Conservation (phyloP, 768 basidiomycete species). For the Termitomyces sp. region DNA sequence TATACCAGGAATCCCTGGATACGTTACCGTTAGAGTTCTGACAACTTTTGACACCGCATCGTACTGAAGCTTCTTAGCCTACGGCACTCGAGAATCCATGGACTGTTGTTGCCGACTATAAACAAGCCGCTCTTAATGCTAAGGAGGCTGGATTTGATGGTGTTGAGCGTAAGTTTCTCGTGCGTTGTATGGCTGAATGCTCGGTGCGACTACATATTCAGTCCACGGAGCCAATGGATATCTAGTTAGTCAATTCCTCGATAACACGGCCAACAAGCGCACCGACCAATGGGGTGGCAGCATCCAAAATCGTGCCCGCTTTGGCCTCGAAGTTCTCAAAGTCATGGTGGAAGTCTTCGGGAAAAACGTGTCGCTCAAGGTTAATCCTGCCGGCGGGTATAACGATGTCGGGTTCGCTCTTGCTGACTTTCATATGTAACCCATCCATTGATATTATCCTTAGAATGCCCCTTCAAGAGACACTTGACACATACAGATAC, state of each 20-base stretch:
- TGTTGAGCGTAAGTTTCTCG: slow-evolving; percentile 34
- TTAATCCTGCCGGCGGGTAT: slow-evolving; percentile 38
- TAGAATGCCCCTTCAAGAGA: slow-evolving; percentile 41
- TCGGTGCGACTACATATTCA: slow-evolving; percentile 10
- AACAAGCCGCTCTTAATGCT: slow-evolving; percentile 27
- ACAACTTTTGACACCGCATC: background rate
- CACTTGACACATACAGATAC: slow-evolving; percentile 35
- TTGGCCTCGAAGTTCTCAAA: slow-evolving; percentile 47
- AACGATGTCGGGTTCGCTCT: slow-evolving; percentile 38
- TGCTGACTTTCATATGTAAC: background rate
- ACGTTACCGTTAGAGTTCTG: slow-evolving; percentile 29
- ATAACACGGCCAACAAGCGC: slow-evolving; percentile 41
- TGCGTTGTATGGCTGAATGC: background rate
- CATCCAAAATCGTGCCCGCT: slow-evolving; percentile 50
- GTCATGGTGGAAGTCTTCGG: slow-evolving; percentile 37
- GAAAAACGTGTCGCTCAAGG: slow-evolving; percentile 37
- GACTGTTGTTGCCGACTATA: slow-evolving; percentile 32
- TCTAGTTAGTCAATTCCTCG: slow-evolving; percentile 46
- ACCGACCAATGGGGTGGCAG: slow-evolving; percentile 60
- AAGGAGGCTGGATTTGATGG: slow-evolving; percentile 55
- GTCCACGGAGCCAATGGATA: slow-evolving; percentile 43
- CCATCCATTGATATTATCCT: background rate
- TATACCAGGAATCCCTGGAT: slow-evolving; percentile 31
- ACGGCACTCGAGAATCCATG: slow-evolving; percentile 38
- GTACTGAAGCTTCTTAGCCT: slow-evolving; percentile 22